Evolutionary conservation across 2,329 filamentous ascomycete genomes (phyloP).

Genomic region (Aspergillus ruber): DNA sequence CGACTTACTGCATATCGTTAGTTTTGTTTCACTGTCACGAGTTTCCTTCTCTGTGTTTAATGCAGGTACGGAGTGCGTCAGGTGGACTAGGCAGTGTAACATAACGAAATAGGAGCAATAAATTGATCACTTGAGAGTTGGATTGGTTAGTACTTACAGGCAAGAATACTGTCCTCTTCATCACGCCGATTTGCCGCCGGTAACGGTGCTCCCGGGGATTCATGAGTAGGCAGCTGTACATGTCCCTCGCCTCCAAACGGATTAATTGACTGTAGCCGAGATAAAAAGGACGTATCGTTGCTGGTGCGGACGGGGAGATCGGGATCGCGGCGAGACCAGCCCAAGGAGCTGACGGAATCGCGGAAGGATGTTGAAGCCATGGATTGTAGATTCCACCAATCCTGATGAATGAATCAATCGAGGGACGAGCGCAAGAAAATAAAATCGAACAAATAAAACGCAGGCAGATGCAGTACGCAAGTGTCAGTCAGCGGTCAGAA

Average conservation of each 20-base stretch:
- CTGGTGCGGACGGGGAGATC: slow-evolving; percentile 66
- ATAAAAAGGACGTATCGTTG: slow-evolving; percentile 60
- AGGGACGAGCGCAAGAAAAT: slow-evolving; percentile 3
- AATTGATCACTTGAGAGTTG: background rate
- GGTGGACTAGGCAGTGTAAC: slow-evolving; percentile 21
- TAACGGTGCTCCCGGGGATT: slow-evolving; percentile 74
- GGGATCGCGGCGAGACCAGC: slow-evolving; percentile 80
- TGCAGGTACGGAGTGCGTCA: slow-evolving; percentile 35
- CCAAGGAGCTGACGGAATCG: slow-evolving; percentile 89
- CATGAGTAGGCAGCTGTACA: slow-evolving; percentile 81
- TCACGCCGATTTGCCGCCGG: slow-evolving; percentile 79
- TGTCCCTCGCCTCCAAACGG: slow-evolving; percentile 83
- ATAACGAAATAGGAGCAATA: slow-evolving; percentile 10
- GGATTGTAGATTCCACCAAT: background rate
- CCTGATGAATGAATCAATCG: slow-evolving; percentile 3
- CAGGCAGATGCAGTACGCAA: slow-evolving; percentile 5
- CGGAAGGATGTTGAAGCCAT: slow-evolving; percentile 63
- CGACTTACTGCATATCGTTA: slow-evolving; percentile 65
- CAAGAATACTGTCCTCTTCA: slow-evolving; percentile 93
- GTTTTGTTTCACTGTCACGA: background rate
- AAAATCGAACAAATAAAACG: too few relatives aligned
- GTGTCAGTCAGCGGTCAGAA: slow-evolving; percentile 12
- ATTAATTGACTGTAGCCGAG: slow-evolving; percentile 76
- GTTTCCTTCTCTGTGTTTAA: background rate
- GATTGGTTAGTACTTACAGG: slow-evolving; percentile 61